Percentiles rank a stretch among this genome's conserved stretches.
Evolutionary conservation across 108 stramenopile species (phyloP).

Genomic region (Halocafeteria seosinensis): DNA sequence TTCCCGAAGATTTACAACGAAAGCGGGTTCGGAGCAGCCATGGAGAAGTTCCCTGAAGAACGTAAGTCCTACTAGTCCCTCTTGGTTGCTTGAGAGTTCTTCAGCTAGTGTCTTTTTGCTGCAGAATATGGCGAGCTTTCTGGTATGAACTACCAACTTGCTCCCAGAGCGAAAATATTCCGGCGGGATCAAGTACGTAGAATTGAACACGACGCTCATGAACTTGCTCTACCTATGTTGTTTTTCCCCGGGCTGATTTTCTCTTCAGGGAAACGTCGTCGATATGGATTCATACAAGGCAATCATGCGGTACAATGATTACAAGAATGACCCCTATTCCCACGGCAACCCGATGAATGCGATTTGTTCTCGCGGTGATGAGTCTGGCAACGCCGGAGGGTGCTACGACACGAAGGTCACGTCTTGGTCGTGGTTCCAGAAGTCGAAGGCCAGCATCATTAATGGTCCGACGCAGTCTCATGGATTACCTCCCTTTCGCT

Average conservation of each 20-base stretch:
- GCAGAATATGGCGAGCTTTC: too few relatives aligned
- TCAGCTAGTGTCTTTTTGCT: too few relatives aligned
- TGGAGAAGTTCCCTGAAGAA: not conserved
- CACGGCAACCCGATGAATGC: slow-evolving; percentile 4
- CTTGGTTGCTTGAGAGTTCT: too few relatives aligned
- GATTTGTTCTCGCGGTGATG: slow-evolving; percentile 14
- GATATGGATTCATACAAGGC: slow-evolving; percentile 4
- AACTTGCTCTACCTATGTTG: too few relatives aligned
- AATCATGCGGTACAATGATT: slow-evolving; percentile 18
- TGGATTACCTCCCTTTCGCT: slow-evolving; percentile 3
- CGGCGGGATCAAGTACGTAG: not conserved
- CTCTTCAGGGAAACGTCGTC: slow-evolving; percentile 8
- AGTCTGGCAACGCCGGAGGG: not conserved
- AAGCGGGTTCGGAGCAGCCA: slow-evolving; percentile 4
- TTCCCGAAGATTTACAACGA: slow-evolving; percentile 12
- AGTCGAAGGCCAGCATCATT: not conserved
- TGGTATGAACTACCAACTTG: slow-evolving; percentile 3
- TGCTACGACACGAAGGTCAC: slow-evolving; percentile 17
- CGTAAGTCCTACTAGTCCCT: not conserved
- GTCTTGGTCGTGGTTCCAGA: not conserved
- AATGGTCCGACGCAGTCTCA: slow-evolving; percentile 4
- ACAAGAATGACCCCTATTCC: slow-evolving; percentile 12
- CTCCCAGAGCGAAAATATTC: slow-evolving; percentile 19
- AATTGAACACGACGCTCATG: too few relatives aligned
- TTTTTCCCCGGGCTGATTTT: too few relatives aligned